Evolutionary conservation across 139 green algal species (phyloP), one percentile per base, ranked within the genome.

Genomic region (Dunaliella primolecta): DNA sequence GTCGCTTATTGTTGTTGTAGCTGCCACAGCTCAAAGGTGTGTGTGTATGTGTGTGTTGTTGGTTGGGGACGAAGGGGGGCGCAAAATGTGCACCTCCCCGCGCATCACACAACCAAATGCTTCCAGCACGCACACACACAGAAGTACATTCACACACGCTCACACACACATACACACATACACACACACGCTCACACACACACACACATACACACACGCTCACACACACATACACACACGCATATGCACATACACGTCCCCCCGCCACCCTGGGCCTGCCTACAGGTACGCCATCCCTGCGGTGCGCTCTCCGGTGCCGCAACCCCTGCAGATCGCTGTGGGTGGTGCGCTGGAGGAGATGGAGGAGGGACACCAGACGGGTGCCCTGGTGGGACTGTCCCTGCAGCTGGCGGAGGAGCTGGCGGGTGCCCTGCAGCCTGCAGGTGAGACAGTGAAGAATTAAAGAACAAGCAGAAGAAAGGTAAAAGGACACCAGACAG

Each of bases 381-480:
- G 7, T 64, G 46, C 46, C 46, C 46, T 64, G 46, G 15, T 64
- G 3, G 34, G 25, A 57, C 24, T 38, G 15, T 27, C 27, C 21
- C n/a, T 57, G 33, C 55, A 84, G 30, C 81, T 84, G 75, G 81
- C 75, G 11, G 46, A 2, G 3, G 29, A n/a, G 23, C 81, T 31
- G 32, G 31, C 56, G 38, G 20, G 76, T 24, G 20, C 3, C 27
- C 33, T 78, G 31, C 38, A 83, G 33, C 25, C 84, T 88, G 82
- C 84, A 86, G 64, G 84, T 89, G 3, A 23, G 55, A 81, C 33
- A 46, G 76, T 3, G 3, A 30, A 27, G 25, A 21, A 21, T 24
- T 36, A 33, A 7, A 31, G n/a, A n/a, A n/a, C n/a, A n/a, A n/a
- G n/a, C 46, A 64, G 46, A 64, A 15, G 7, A 15, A 7, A 25